A percentile compares a stretch with the other conserved stretches of the same genome.
These are phyloP conservation scores for Thielaviopsis ethacetica DNA, from an alignment of 2,329 filamentous ascomycete species.

Conservation along the genomic window DNA sequence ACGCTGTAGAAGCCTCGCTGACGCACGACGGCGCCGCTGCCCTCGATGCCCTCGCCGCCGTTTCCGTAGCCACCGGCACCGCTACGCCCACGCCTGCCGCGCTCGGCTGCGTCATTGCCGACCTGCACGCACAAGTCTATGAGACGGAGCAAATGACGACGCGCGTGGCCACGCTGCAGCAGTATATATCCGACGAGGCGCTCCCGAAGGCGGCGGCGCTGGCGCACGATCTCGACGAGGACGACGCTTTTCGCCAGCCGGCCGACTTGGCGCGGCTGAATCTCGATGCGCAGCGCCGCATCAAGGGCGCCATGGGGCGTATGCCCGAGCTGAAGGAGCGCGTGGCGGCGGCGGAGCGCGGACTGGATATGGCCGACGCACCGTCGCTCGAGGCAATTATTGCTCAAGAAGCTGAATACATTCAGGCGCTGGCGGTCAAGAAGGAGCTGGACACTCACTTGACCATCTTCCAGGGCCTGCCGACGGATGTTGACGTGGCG, in stretches of 20 bases:
- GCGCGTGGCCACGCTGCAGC: slow-evolving; percentile 39
- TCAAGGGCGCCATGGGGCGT: slow-evolving; percentile 49
- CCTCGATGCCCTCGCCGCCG: slow-evolving; percentile 40
- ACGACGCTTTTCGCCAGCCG: slow-evolving; percentile 33
- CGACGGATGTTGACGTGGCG: slow-evolving; percentile 53
- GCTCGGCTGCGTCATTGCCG: slow-evolving; percentile 36
- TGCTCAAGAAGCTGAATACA: slow-evolving; percentile 3
- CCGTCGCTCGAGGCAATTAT: slow-evolving; percentile 3
- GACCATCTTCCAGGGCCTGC: slow-evolving; percentile 51
- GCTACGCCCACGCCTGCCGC: slow-evolving; percentile 30
- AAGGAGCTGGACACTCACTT: slow-evolving; percentile 46
- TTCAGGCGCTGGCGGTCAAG: slow-evolving; percentile 39
- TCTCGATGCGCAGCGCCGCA: slow-evolving; percentile 54
- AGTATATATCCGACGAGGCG: slow-evolving; percentile 37
- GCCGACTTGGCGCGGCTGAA: slow-evolving; percentile 50
- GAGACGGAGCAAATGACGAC: slow-evolving; percentile 38
- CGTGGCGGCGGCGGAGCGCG: neutral
- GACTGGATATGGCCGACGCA: neutral
- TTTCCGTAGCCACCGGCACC: slow-evolving; percentile 33
- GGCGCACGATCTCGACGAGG: slow-evolving; percentile 25
- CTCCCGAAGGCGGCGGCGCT: slow-evolving; percentile 21
- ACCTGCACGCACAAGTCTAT: slow-evolving; percentile 36
- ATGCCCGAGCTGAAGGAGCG: slow-evolving; percentile 42
- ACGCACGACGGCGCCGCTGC: slow-evolving; percentile 35
- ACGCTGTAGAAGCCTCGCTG: slow-evolving; percentile 37